phyloP scores from a whole-genome alignment of 2,329 filamentous ascomycete genomes.

The Paecilomyces dactylethromorphus region DNA sequence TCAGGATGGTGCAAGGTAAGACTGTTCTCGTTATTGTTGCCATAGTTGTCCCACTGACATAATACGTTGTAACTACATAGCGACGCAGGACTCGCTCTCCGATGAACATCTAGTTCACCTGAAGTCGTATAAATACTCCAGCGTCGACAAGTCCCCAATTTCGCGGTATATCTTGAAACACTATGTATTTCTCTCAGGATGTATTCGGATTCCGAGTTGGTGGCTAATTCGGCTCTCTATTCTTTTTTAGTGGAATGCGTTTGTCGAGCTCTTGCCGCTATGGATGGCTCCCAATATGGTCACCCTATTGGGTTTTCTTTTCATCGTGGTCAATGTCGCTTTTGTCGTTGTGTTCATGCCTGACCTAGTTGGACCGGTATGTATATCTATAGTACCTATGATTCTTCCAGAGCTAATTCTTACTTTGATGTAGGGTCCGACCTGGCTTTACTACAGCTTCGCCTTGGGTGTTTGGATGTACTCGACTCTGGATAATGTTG shows the following conservation, averaged over 20 bases:
- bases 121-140: conserved; percentile 94
- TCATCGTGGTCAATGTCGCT: conserved; percentile 78
- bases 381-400: conserved; percentile 21
- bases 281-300: conserved; percentile 99
- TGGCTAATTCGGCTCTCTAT: background rate
- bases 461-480: conserved; percentile 95
- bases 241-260: conserved; percentile 80
- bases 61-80: conserved; percentile 11
- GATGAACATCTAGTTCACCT: conserved; percentile 87
- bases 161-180: conserved; percentile 91
- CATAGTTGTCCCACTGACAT: conserved; percentile 1
- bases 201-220: conserved; percentile 5
- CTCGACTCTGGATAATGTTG: conserved; percentile 97
- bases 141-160: conserved; percentile 89
- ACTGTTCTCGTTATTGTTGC: conserved; percentile 3
- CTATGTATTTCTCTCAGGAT: conserved; percentile 60
- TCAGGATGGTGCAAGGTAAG: conserved; percentile 30
- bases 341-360: conserved; percentile 75
- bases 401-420: conserved; percentile 7
- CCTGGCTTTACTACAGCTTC: conserved; percentile 95
- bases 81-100: conserved; percentile 58
- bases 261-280: conserved; percentile 83
- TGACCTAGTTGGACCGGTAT: conserved; percentile 80
- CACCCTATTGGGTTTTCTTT: conserved; percentile 88
- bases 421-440: conserved; percentile 55